phyloP scores from a whole-genome alignment of 768 basidiomycete genomes.

The Cyclocybe aegerita region DNA sequence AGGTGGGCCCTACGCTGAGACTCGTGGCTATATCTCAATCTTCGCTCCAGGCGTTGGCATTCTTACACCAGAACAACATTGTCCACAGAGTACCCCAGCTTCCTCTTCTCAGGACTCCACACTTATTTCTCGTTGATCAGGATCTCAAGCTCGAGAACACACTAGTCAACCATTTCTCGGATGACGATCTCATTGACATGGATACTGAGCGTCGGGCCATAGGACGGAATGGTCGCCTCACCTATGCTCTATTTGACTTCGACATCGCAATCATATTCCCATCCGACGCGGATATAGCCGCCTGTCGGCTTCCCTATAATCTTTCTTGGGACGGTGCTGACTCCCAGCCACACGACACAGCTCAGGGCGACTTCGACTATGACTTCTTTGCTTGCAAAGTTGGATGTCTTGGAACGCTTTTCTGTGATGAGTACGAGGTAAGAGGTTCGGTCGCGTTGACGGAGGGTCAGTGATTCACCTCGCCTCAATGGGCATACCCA shows the following conservation, averaged over 20 bases:
- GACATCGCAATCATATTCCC: conserved; percentile 15
- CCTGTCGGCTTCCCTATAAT: conserved; percentile 10
- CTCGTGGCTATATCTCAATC: too few relatives aligned
- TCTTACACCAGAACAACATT: conserved; percentile 19
- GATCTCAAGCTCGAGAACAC: conserved; percentile 12
- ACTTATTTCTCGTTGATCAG: not conserved
- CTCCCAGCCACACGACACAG: conserved; percentile 9
- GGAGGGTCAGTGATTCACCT: conserved; percentile 9
- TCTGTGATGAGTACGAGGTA: conserved; percentile 11
- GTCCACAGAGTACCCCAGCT: conserved; percentile 12
- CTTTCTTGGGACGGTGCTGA: not conserved
- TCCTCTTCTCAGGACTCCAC: not conserved
- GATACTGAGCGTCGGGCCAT: not conserved
- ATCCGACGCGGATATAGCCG: not conserved
- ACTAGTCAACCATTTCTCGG: conserved; percentile 14
- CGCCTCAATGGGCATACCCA: conserved; percentile 12
- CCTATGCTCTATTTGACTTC: conserved; percentile 20
- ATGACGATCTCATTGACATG: not conserved
- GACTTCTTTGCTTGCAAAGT: conserved; percentile 24
- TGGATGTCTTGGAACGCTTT: conserved; percentile 10
- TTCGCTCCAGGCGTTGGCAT: conserved; percentile 11
- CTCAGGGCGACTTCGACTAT: conserved; percentile 22
- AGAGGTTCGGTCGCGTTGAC: not conserved
- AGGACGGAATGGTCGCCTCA: conserved; percentile 5
- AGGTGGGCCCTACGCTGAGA: too few relatives aligned